Evolutionary conservation across 441 rosid species (phyloP).

Genomic region (Mallotus japonicus): DNA sequence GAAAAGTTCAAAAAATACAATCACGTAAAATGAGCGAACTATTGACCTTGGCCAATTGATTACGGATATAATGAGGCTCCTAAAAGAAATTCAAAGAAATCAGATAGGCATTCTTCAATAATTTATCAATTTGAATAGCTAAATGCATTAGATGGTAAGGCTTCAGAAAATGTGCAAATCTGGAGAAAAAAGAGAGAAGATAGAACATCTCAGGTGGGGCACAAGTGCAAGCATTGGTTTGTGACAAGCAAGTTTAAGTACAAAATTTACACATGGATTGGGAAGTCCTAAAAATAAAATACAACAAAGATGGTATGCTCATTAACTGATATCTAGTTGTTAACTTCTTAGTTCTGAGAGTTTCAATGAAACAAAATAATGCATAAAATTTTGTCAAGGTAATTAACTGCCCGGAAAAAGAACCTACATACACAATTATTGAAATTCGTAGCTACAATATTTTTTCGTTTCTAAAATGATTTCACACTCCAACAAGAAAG

Average conservation of each 20-base stretch:
- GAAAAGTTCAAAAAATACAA: constrained; percentile 7
- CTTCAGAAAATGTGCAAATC: neutral
- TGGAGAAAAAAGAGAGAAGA: neutral
- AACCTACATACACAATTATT: neutral
- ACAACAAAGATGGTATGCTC: too few species aligned
- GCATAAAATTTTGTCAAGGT: neutral
- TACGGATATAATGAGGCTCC: too few species aligned
- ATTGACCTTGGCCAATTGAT: neutral
- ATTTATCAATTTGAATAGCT: neutral
- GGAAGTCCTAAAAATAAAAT: neutral
- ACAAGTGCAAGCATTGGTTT: neutral
- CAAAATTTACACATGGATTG: neutral
- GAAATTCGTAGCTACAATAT: neutral
- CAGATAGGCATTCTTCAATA: neutral
- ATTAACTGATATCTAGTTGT: neutral
- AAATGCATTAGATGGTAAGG: neutral
- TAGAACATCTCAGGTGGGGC: neutral
- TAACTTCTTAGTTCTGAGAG: neutral
- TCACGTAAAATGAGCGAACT: neutral
- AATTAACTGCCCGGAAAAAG: neutral
- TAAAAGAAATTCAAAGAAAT: neutral
- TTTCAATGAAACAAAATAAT: neutral
- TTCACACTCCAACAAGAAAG: neutral
- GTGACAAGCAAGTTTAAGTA: neutral
- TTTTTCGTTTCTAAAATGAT: neutral